These are phyloP conservation scores for Arthromyces matolae DNA, from an alignment of 768 basidiomycete genomes.

Conservation along the genomic window DNA sequence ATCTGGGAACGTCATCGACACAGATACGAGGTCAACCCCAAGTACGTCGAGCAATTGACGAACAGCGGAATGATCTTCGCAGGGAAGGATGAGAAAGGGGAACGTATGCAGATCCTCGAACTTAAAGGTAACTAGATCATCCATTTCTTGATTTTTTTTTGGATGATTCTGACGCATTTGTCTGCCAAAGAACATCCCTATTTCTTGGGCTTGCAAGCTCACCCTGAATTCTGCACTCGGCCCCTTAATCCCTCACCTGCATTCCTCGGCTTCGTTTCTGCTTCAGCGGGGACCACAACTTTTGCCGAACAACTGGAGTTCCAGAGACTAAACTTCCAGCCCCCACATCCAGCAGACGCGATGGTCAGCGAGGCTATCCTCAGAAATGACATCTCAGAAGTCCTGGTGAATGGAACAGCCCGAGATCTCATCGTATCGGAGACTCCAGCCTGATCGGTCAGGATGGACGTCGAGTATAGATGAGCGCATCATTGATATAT, in stretches of 20 bases:
- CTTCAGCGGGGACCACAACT: slow-evolving; percentile 49
- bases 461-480: neutral
- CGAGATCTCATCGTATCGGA: slow-evolving; percentile 19
- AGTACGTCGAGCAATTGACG: slow-evolving; percentile 69
- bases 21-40: slow-evolving; percentile 92
- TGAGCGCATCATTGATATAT: slow-evolving; percentile 9
- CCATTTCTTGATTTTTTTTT: neutral
- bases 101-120: slow-evolving; percentile 97
- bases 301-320: slow-evolving; percentile 68
- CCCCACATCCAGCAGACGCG: slow-evolving; percentile 71
- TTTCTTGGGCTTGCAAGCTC: slow-evolving; percentile 92
- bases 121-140: slow-evolving; percentile 63
- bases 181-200: slow-evolving; percentile 78
- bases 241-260: slow-evolving; percentile 96
- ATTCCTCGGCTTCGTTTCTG: slow-evolving; percentile 93
- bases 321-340: slow-evolving; percentile 61
- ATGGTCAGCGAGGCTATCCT: slow-evolving; percentile 70
- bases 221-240: slow-evolving; percentile 98
- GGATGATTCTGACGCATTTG: neutral
- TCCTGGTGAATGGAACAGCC: slow-evolving; percentile 21
- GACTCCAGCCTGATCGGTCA: slow-evolving; percentile 10
- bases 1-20: slow-evolving; percentile 98
- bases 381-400: slow-evolving; percentile 28
- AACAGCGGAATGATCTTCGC: slow-evolving; percentile 60
- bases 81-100: slow-evolving; percentile 93